Conservation (phyloP, 2,329 filamentous ascomycete species). For the Fusarium sulawesiense region DNA sequence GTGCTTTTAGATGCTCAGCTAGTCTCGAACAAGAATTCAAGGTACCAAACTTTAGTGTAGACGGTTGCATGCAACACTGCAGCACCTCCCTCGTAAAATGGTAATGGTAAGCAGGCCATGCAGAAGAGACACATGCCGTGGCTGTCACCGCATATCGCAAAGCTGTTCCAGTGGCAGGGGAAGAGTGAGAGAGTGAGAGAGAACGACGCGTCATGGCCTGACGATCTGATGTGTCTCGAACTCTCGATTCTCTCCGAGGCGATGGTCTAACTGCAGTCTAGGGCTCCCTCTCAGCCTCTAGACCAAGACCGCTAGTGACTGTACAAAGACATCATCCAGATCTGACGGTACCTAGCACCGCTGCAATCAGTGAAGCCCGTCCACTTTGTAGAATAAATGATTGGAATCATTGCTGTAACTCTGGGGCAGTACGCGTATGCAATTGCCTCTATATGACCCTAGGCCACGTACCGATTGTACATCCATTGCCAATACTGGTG, state of each 20-base stretch:
- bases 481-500: slow-evolving; percentile 36
- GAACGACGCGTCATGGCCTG: slow-evolving; percentile 47
- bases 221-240: slow-evolving; percentile 37
- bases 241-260: slow-evolving; percentile 35
- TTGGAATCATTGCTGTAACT: slow-evolving; percentile 3
- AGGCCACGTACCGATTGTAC: slow-evolving; percentile 23
- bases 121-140: slow-evolving; percentile 32
- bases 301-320: background rate
- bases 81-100: slow-evolving; percentile 27
- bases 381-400: background rate
- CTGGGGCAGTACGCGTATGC: slow-evolving; percentile 34
- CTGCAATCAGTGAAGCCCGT: background rate
- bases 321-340: slow-evolving; percentile 7
- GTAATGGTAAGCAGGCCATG: slow-evolving; percentile 19
- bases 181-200: background rate
- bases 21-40: slow-evolving; percentile 28
- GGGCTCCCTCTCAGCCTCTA: slow-evolving; percentile 2
- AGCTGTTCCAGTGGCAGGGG: slow-evolving; percentile 29
- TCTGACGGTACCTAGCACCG: background rate
- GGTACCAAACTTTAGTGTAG: slow-evolving; percentile 18
- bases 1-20: slow-evolving; percentile 1
- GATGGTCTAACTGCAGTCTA: background rate
- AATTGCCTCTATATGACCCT: slow-evolving; percentile 23
- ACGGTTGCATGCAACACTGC: slow-evolving; percentile 28
- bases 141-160: slow-evolving; percentile 24